phyloP scores from a whole-genome alignment of 257 asterid species.

The Petrea volubilis region DNA sequence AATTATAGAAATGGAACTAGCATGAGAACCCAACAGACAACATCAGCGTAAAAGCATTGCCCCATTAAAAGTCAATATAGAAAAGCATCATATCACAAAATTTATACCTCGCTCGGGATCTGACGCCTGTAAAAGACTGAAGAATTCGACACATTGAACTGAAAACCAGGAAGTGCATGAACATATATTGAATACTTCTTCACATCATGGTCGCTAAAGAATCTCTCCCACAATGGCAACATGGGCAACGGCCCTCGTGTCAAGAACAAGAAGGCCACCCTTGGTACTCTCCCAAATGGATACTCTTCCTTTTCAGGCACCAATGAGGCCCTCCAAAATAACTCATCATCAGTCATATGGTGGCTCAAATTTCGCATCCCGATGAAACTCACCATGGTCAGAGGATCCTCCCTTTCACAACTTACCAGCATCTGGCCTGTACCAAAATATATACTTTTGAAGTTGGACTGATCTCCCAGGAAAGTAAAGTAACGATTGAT shows the following conservation, averaged over 20 bases:
- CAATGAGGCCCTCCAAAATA: constrained; percentile 95
- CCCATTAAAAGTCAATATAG: constrained; percentile 12
- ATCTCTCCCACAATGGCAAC: constrained; percentile 93
- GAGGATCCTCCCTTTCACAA: constrained; percentile 52
- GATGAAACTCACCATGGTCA: constrained; percentile 55
- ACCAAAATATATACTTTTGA: constrained; percentile 32
- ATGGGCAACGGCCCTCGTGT: constrained; percentile 87
- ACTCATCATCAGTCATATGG: constrained; percentile 72
- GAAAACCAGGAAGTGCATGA: constrained; percentile 72
- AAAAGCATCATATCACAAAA: constrained; percentile 18
- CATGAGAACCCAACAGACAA: constrained; percentile 1
- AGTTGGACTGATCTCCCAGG: constrained; percentile 43
- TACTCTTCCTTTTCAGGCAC: constrained; percentile 76
- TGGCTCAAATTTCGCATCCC: constrained; percentile 58
- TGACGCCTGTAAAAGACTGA: constrained; percentile 80
- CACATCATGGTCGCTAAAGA: constrained; percentile 66
- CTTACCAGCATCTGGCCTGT: constrained; percentile 29
- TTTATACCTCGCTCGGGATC: constrained; percentile 83
- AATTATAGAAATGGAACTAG: not conserved
- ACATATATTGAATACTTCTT: constrained; percentile 71
- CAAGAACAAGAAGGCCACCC: constrained; percentile 92
- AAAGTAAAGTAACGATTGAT: constrained; percentile 58
- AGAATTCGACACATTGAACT: constrained; percentile 56
- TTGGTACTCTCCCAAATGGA: constrained; percentile 76
- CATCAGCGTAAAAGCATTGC: constrained; percentile 1